phyloP scores from a whole-genome alignment of 2,329 filamentous ascomycete genomes.

The Sporothrix pallida region DNA sequence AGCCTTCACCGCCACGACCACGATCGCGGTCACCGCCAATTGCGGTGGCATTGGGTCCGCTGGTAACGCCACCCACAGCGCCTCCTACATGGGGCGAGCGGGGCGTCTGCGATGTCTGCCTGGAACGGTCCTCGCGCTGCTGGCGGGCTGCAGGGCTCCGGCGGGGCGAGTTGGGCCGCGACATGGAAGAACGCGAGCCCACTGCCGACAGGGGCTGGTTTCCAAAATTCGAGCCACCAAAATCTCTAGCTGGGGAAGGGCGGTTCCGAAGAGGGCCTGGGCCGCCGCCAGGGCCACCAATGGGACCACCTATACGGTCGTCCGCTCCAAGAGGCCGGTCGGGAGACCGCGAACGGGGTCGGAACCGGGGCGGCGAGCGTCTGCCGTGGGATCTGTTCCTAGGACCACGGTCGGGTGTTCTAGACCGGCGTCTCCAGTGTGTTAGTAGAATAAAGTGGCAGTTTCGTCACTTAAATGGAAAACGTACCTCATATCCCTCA shows the following conservation, averaged over 20 bases:
- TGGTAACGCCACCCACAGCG: neutral
- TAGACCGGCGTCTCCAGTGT: constrained; percentile 56
- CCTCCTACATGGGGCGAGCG: constrained; percentile 43
- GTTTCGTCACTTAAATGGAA: neutral
- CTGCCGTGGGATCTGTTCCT: constrained; percentile 45
- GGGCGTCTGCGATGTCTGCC: constrained; percentile 52
- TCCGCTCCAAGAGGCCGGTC: constrained; percentile 47
- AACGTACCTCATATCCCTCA: constrained; percentile 45
- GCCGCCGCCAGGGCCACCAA: neutral
- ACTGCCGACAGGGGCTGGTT: constrained; percentile 54
- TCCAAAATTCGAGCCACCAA: neutral
- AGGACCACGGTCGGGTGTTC: constrained; percentile 58
- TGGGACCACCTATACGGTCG: constrained; percentile 13
- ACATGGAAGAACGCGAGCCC: constrained; percentile 54
- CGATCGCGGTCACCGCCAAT: neutral
- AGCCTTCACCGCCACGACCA: constrained; percentile 23
- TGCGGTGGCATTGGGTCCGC: neutral
- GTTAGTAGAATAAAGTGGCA: neutral
- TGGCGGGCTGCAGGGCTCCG: constrained; percentile 50
- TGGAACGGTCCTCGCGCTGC: constrained; percentile 55
- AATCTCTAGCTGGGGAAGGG: constrained; percentile 52
- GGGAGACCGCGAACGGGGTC: constrained; percentile 59
- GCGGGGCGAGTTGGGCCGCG: constrained; percentile 60
- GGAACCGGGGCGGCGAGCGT: constrained; percentile 54
- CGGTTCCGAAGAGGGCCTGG: constrained; percentile 52